Evolutionary conservation across 2,329 filamentous ascomycete species (phyloP).

Genomic region (Penicillium freii): DNA sequence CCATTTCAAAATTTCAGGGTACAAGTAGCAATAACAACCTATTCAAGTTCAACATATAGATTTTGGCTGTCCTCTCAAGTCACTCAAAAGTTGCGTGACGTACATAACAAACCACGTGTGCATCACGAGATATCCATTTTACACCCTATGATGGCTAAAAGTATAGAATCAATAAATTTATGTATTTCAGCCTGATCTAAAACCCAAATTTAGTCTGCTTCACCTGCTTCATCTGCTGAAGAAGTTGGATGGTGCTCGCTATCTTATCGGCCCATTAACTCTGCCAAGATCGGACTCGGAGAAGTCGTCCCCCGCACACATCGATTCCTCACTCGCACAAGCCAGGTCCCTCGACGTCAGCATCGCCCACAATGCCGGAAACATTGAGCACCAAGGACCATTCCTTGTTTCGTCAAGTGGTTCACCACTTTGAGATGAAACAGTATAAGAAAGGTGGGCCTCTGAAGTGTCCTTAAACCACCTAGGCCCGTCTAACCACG

Average conservation of each 20-base stretch:
- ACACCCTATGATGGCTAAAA: neutral
- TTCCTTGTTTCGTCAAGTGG: slow-evolving; percentile 89
- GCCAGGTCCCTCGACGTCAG: slow-evolving; percentile 24
- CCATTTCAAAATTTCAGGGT: no score
- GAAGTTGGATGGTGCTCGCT: slow-evolving; percentile 5
- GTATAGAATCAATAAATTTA: neutral
- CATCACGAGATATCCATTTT: neutral
- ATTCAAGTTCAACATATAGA: neutral
- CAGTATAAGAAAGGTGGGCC: slow-evolving; percentile 81
- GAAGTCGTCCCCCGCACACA: slow-evolving; percentile 37
- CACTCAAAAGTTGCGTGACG: neutral
- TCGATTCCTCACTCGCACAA: slow-evolving; percentile 36
- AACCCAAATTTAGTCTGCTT: neutral
- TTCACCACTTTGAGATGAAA: slow-evolving; percentile 96
- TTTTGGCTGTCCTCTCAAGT: neutral
- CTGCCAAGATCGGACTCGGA: slow-evolving; percentile 30
- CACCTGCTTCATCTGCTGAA: neutral
- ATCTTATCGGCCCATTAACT: slow-evolving; percentile 25
- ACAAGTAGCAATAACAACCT: neutral
- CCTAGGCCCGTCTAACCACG: slow-evolving; percentile 18
- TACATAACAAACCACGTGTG: slow-evolving; percentile 1
- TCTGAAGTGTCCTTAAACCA: neutral
- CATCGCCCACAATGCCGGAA: slow-evolving; percentile 45
- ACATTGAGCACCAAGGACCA: slow-evolving; percentile 74
- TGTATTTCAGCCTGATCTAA: neutral